Percentiles rank a stretch among this genome's conserved stretches.
Conservation (phyloP, 2,329 filamentous ascomycete genomes). For the Colletotrichum liriopes region DNA sequence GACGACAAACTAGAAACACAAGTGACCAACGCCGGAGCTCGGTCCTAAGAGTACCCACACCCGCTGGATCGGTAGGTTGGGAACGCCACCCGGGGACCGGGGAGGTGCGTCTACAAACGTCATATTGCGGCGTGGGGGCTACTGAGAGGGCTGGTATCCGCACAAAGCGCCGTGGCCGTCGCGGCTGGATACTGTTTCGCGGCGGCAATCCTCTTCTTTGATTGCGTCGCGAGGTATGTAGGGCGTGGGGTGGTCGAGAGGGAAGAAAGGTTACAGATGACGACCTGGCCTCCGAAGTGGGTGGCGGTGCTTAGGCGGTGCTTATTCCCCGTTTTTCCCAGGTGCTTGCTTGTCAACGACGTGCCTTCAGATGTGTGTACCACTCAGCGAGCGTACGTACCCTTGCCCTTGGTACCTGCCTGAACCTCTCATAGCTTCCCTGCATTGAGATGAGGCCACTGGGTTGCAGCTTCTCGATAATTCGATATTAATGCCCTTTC, state of each 20-base stretch:
- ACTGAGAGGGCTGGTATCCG: slow-evolving; percentile 14
- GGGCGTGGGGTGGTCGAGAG: slow-evolving; percentile 1
- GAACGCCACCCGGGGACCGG: slow-evolving; percentile 37
- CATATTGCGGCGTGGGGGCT: slow-evolving; percentile 22
- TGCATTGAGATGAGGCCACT: slow-evolving; percentile 25
- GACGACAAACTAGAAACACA: not conserved
- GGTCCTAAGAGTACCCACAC: slow-evolving; percentile 25
- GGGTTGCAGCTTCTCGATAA: slow-evolving; percentile 5
- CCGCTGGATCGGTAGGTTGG: slow-evolving; percentile 31
- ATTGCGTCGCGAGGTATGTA: slow-evolving; percentile 1
- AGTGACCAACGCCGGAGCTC: slow-evolving; percentile 22
- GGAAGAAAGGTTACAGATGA: slow-evolving; percentile 4
- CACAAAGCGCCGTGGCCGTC: not conserved
- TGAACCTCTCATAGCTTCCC: slow-evolving; percentile 8
- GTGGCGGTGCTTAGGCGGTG: slow-evolving; percentile 34
- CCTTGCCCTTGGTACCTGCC: slow-evolving; percentile 15
- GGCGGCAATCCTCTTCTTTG: slow-evolving; percentile 3
- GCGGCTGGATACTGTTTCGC: slow-evolving; percentile 7
- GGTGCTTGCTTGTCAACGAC: slow-evolving; percentile 6
- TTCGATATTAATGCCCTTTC: not conserved
- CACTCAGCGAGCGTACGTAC: slow-evolving; percentile 1
- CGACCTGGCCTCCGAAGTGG: slow-evolving; percentile 16
- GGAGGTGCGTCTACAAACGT: slow-evolving; percentile 29
- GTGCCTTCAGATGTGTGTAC: slow-evolving; percentile 1
- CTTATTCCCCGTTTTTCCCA: slow-evolving; percentile 27